These are phyloP conservation scores for Suaeda aralocaspica DNA, from an alignment of 148 eudicot species.

Conservation along the genomic window DNA sequence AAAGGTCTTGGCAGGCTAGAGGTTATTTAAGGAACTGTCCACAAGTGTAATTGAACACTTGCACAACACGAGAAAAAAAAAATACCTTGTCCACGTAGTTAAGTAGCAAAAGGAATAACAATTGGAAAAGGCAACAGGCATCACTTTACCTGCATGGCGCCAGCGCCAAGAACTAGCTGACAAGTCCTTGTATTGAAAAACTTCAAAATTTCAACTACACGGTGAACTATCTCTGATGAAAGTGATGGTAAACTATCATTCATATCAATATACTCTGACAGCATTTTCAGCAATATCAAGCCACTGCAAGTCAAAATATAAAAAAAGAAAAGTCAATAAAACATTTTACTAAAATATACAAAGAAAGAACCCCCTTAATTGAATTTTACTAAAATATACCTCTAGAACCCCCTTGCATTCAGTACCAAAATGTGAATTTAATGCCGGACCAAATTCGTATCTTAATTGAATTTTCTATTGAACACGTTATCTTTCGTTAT, in stretches of 20 bases:
- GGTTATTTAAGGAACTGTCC: not conserved
- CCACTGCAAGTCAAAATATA: constrained; percentile 56
- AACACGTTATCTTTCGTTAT: too few relatives aligned
- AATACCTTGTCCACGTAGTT: not conserved
- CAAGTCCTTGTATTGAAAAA: constrained; percentile 91
- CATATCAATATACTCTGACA: constrained; percentile 97
- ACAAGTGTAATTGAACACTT: not conserved
- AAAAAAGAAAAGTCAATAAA: constrained; percentile 10
- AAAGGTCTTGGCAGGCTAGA: too few relatives aligned
- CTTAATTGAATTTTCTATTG: too few relatives aligned
- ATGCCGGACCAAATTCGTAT: too few relatives aligned
- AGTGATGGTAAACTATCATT: constrained; percentile 69
- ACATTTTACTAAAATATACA: not conserved
- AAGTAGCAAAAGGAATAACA: not conserved
- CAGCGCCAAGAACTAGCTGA: constrained; percentile 99
- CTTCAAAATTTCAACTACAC: constrained; percentile 91
- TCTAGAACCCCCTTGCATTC: not conserved
- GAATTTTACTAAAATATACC: too few relatives aligned
- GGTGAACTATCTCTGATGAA: constrained; percentile 88
- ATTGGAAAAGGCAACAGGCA: not conserved
- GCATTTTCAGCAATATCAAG: constrained; percentile 92
- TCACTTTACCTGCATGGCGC: constrained; percentile 85
- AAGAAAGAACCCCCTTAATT: too few relatives aligned
- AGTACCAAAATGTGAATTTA: too few relatives aligned
- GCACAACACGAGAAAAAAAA: too few relatives aligned